phyloP scores from a whole-genome alignment of 2,329 filamentous ascomycete genomes.

The Ophiostoma novo-ulmi region DNA sequence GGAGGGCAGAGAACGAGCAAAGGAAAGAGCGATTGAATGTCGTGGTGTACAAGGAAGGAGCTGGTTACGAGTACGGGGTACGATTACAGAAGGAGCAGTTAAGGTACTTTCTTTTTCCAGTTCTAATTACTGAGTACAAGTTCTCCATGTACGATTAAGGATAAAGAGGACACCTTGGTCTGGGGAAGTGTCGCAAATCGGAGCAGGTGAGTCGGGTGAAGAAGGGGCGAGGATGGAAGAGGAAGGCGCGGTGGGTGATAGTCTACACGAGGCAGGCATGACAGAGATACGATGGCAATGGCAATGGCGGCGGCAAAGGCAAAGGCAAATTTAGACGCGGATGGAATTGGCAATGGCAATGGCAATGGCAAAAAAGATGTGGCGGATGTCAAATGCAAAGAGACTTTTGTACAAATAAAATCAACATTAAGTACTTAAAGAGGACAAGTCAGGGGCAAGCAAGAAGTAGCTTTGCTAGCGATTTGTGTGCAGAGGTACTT shows the following conservation, averaged over 20 bases:
- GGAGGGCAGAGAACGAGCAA: neutral
- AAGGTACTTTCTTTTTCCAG: neutral
- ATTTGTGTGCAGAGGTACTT: neutral
- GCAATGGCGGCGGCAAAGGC: neutral
- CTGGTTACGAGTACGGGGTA: neutral
- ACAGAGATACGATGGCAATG: neutral
- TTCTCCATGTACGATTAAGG: too few species aligned
- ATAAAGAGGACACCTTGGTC: neutral
- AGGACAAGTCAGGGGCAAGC: slow-evolving; percentile 1
- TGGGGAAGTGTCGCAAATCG: neutral
- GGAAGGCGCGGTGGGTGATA: neutral
- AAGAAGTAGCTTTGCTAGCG: neutral
- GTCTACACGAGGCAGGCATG: too few species aligned
- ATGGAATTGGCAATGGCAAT: neutral
- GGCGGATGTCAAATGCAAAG: too few species aligned
- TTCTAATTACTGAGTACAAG: too few species aligned
- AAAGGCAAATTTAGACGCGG: too few species aligned
- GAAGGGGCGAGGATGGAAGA: neutral
- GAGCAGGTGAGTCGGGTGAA: neutral
- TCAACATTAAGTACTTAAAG: neutral
- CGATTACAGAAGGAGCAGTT: neutral
- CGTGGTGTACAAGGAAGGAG: neutral
- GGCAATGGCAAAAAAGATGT: neutral
- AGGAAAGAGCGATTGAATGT: neutral
- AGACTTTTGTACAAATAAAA: too few species aligned